phyloP scores from a whole-genome alignment of 768 basidiomycete genomes.

The Leccinellum rugosiceps region DNA sequence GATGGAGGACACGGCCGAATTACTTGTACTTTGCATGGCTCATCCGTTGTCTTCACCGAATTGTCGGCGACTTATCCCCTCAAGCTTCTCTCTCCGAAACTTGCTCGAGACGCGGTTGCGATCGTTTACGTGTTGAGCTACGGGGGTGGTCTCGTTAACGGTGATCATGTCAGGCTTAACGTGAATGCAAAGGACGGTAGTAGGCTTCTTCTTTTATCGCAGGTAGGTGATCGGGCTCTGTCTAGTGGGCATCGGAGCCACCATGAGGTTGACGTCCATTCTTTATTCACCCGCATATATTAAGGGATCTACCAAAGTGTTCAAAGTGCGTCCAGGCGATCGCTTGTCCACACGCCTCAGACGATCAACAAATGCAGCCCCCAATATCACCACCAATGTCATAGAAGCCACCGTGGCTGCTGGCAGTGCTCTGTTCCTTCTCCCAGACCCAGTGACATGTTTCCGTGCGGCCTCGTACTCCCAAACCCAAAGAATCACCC shows the following conservation, averaged over 20 bases:
- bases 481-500: conserved; percentile 77
- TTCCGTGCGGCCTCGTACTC: conserved; percentile 81
- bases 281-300: not conserved
- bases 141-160: conserved; percentile 88
- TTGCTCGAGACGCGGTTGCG: conserved; percentile 48
- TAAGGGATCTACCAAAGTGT: conserved; percentile 93
- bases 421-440: conserved; percentile 63
- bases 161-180: conserved; percentile 67
- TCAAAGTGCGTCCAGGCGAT: conserved; percentile 70
- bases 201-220: conserved; percentile 74
- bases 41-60: conserved; percentile 63
- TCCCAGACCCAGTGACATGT: conserved; percentile 93
- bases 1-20: conserved; percentile 56
- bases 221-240: conserved; percentile 48
- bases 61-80: conserved; percentile 82
- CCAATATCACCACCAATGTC: conserved; percentile 54
- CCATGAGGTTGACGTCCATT: not conserved
- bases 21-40: conserved; percentile 48
- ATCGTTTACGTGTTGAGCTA: conserved; percentile 82
- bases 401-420: conserved; percentile 55
- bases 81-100: conserved; percentile 77
- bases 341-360: conserved; percentile 45
- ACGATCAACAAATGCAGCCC: conserved; percentile 5
- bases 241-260: not conserved
- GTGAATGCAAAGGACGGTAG: conserved; percentile 57